phyloP scores from a whole-genome alignment of 2,329 filamentous ascomycete genomes.

The Pestalotiopsis sp. region DNA sequence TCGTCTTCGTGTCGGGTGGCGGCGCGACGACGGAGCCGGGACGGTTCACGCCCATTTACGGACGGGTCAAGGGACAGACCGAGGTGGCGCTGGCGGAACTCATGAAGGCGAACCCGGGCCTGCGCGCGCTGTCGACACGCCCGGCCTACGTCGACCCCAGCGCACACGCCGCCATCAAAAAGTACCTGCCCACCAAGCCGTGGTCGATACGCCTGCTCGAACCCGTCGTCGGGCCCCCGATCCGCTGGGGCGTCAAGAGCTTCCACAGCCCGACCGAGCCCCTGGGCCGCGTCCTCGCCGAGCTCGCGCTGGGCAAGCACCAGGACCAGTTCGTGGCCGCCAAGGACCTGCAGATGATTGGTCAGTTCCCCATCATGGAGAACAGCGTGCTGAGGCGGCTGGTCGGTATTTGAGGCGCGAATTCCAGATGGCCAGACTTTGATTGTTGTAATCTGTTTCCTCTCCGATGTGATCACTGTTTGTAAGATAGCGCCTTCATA shows the following conservation, averaged over 20 bases:
- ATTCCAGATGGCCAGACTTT: neutral
- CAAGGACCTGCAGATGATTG: slow-evolving; percentile 26
- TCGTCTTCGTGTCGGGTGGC: slow-evolving; percentile 70
- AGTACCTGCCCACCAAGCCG: slow-evolving; percentile 40
- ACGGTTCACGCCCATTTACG: slow-evolving; percentile 58
- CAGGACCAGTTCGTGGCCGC: slow-evolving; percentile 22
- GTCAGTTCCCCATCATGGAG: slow-evolving; percentile 30
- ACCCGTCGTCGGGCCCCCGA: neutral
- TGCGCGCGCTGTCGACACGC: slow-evolving; percentile 59
- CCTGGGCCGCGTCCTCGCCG: slow-evolving; percentile 44
- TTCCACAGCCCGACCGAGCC: slow-evolving; percentile 43
- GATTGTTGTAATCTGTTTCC: neutral
- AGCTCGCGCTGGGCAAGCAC: slow-evolving; percentile 46
- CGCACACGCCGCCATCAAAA: slow-evolving; percentile 41
- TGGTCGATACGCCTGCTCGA: neutral
- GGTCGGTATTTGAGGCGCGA: slow-evolving; percentile 14
- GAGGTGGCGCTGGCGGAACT: slow-evolving; percentile 62
- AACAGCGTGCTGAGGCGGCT: slow-evolving; percentile 29
- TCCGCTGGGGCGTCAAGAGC: slow-evolving; percentile 15
- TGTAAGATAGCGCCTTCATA: too few species aligned
- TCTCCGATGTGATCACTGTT: neutral
- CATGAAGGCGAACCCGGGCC: slow-evolving; percentile 39
- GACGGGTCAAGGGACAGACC: slow-evolving; percentile 66
- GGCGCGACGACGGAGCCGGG: slow-evolving; percentile 61
- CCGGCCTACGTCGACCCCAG: slow-evolving; percentile 59